These are phyloP conservation scores for Chaetomium sp. DNA, from an alignment of 2,329 filamentous ascomycete species.

Conservation along the genomic window DNA sequence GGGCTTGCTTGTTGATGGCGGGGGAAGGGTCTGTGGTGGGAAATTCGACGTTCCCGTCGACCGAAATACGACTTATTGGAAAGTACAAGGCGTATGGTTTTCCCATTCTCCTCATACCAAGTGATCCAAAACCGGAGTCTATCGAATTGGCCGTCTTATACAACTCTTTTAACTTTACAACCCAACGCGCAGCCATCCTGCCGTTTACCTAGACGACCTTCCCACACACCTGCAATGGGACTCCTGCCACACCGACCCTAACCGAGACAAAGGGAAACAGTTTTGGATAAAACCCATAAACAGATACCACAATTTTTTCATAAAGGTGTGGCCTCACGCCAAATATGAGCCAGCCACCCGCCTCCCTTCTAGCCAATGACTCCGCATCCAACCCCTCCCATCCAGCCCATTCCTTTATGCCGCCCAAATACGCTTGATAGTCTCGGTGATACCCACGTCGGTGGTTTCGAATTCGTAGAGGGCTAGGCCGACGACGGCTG, in stretches of 20 bases:
- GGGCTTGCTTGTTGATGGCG: too few relatives aligned
- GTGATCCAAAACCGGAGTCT: not conserved
- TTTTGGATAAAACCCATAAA: constrained; percentile 1
- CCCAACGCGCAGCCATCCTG: not conserved
- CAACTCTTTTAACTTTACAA: constrained; percentile 12
- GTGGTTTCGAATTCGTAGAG: constrained; percentile 99
- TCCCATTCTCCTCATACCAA: too few relatives aligned
- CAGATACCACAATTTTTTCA: too few relatives aligned
- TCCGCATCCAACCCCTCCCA: not conserved
- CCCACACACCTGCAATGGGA: not conserved
- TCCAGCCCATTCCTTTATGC: constrained; percentile 42
- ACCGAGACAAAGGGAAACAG: constrained; percentile 11
- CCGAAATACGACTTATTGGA: not conserved
- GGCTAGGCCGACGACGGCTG: constrained; percentile 74
- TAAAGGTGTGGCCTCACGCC: too few relatives aligned
- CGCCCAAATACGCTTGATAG: constrained; percentile 81
- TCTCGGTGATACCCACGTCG: constrained; percentile 89
- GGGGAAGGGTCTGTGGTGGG: not conserved
- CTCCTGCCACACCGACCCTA: not conserved
- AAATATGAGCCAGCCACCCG: not conserved
- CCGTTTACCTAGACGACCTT: not conserved
- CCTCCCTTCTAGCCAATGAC: not conserved
- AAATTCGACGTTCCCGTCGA: constrained; percentile 6
- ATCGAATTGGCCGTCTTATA: constrained; percentile 7
- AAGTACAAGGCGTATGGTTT: not conserved